A percentile compares a stretch with the other conserved stretches of the same genome.
Evolutionary conservation across 768 basidiomycete species (phyloP).

Genomic region (Epithele typhae): DNA sequence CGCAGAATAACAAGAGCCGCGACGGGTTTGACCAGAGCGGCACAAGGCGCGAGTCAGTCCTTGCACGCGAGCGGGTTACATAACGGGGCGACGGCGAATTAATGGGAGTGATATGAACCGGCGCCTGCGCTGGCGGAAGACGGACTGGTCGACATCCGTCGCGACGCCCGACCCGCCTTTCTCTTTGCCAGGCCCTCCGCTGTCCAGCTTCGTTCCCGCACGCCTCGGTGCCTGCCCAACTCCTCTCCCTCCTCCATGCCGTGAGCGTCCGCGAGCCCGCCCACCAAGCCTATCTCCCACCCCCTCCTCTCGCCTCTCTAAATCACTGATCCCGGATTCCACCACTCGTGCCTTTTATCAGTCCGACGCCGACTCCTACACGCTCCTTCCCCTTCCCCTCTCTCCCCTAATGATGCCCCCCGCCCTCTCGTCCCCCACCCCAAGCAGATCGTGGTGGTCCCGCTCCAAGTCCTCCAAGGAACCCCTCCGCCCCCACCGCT

Average conservation of each 20-base stretch:
- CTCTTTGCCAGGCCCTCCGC: slow-evolving; percentile 2
- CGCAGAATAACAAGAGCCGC: background rate
- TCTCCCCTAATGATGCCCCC: slow-evolving; percentile 25
- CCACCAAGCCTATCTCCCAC: background rate
- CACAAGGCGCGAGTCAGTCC: no score
- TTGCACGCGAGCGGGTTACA: no score
- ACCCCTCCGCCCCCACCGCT: slow-evolving; percentile 15
- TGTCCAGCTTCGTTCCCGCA: slow-evolving; percentile 2
- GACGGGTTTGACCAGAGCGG: no score
- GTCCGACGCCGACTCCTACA: slow-evolving; percentile 12
- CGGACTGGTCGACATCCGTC: slow-evolving; percentile 12
- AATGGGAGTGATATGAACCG: slow-evolving; percentile 11
- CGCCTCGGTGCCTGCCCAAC: background rate
- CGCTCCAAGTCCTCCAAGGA: slow-evolving; percentile 28
- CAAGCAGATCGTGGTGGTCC: slow-evolving; percentile 30
- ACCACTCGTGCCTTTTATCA: slow-evolving; percentile 16
- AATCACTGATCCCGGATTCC: slow-evolving; percentile 18
- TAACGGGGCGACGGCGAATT: slow-evolving; percentile 5
- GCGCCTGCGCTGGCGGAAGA: background rate
- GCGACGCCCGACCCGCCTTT: slow-evolving; percentile 5
- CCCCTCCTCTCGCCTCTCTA: background rate
- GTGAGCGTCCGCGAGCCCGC: slow-evolving; percentile 2
- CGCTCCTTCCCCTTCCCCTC: slow-evolving; percentile 23
- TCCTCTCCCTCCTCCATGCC: slow-evolving; percentile 1
- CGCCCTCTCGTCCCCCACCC: slow-evolving; percentile 13